Conservation (phyloP, 2,329 filamentous ascomycete species). For the Fusarium staphyleae region DNA sequence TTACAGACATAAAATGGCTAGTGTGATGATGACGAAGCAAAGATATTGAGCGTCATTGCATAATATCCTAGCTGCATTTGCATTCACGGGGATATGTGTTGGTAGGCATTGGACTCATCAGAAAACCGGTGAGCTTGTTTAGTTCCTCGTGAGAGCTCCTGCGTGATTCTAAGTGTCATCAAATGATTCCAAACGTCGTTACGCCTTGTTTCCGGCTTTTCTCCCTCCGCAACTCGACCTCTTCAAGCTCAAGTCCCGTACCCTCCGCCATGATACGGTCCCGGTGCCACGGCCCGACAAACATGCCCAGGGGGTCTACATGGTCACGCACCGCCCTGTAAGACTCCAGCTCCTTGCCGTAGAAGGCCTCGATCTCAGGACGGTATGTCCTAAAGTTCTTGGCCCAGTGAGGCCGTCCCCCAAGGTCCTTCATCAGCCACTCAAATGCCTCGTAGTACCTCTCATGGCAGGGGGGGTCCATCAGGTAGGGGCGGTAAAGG, state of each 20-base stretch:
- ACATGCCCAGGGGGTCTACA: slow-evolving; percentile 83
- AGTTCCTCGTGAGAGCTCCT: slow-evolving; percentile 9
- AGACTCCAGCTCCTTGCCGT: slow-evolving; percentile 69
- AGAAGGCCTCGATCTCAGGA: slow-evolving; percentile 69
- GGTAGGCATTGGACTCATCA: too few species aligned
- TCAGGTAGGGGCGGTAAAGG: slow-evolving; percentile 81
- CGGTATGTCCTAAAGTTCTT: slow-evolving; percentile 80
- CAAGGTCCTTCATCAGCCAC: slow-evolving; percentile 86
- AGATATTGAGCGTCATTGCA: too few species aligned
- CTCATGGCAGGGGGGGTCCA: slow-evolving; percentile 76
- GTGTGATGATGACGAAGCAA: too few species aligned
- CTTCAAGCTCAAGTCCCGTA: slow-evolving; percentile 47
- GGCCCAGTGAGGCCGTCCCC: slow-evolving; percentile 86
- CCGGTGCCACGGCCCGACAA: slow-evolving; percentile 89
- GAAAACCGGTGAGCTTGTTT: background rate
- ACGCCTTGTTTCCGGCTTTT: slow-evolving; percentile 39
- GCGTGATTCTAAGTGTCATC: slow-evolving; percentile 15
- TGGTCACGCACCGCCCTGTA: slow-evolving; percentile 74
- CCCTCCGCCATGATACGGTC: slow-evolving; percentile 63
- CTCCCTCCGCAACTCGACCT: slow-evolving; percentile 45
- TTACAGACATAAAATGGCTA: slow-evolving; percentile 6
- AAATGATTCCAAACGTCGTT: slow-evolving; percentile 37
- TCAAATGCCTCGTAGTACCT: slow-evolving; percentile 92
- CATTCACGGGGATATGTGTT: background rate
- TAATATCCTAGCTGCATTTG: background rate